phyloP scores from a whole-genome alignment of 192 early-diverging fungal species.

The Gaertneriomyces semiglobifer region DNA sequence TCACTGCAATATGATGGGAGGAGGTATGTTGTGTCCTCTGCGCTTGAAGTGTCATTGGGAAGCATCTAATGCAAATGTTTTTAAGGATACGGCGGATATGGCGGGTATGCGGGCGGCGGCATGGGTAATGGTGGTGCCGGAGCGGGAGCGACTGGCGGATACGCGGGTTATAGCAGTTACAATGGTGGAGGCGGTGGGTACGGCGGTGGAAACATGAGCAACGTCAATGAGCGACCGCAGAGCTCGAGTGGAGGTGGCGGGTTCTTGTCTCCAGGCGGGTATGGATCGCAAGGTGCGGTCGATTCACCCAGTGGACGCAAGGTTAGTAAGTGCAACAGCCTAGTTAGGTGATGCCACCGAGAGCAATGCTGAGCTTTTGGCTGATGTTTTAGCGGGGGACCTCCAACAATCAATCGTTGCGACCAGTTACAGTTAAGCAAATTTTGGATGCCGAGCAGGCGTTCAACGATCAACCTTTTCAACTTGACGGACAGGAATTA shows the following conservation, averaged over 20 bases:
- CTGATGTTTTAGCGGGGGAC: neutral
- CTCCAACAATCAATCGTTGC: conserved; percentile 57
- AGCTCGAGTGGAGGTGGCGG: conserved; percentile 20
- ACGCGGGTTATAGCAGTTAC: conserved; percentile 1
- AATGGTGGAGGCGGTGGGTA: conserved; percentile 7
- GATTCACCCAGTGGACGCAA: conserved; percentile 9
- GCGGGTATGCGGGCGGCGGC: conserved; percentile 2
- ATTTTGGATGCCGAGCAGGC: conserved; percentile 46
- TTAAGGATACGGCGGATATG: conserved; percentile 22
- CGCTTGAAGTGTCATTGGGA: neutral
- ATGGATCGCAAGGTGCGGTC: conserved; percentile 7
- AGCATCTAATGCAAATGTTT: neutral
- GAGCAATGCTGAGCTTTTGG: neutral
- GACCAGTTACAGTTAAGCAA: conserved; percentile 83
- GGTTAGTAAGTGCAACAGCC: neutral
- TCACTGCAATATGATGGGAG: conserved; percentile 10
- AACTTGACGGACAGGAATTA: conserved; percentile 67
- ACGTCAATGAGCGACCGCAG: neutral
- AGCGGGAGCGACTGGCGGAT: conserved; percentile 6
- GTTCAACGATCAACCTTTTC: conserved; percentile 57
- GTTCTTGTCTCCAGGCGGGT: conserved; percentile 12
- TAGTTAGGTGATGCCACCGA: neutral
- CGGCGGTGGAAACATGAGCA: conserved; percentile 10
- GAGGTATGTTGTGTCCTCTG: neutral
- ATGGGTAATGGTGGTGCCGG: neutral